A percentile compares a stretch with the other conserved stretches of the same genome.
Evolutionary conservation across 805 yeast species (phyloP).

Genomic region (Myxozyma sirexii): DNA sequence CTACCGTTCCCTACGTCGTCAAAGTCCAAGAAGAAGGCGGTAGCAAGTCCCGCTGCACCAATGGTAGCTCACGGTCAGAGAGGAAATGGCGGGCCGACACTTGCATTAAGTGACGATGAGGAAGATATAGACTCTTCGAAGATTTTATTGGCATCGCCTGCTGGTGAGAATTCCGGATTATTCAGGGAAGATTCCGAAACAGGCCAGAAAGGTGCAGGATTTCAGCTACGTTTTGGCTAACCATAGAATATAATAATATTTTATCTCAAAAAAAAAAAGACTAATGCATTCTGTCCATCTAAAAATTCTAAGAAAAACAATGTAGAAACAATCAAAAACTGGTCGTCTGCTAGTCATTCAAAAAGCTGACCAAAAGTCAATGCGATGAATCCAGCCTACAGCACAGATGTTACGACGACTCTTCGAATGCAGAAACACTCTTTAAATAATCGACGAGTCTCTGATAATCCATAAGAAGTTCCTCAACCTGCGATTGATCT

Average conservation of each 20-base stretch:
- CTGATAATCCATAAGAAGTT: conserved; percentile 44
- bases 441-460: conserved; percentile 42
- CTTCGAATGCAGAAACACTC: conserved; percentile 39
- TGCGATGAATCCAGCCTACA: background rate
- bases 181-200: conserved; percentile 15
- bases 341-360: background rate
- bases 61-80: conserved; percentile 17
- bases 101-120: background rate
- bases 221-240: conserved; percentile 21
- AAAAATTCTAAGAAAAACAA: no score
- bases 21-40: background rate
- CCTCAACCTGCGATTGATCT: conserved; percentile 43
- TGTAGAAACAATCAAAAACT: background rate
- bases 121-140: conserved; percentile 8
- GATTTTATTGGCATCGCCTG: conserved; percentile 12
- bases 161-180: conserved; percentile 9
- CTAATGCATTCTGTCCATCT: background rate
- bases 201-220: conserved; percentile 27
- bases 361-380: background rate
- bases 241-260: background rate
- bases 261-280: background rate
- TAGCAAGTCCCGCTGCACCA: conserved; percentile 25
- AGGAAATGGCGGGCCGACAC: background rate
- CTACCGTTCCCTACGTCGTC: conserved; percentile 38
- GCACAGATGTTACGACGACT: background rate